Base-by-base conservation (phyloP, 257 asterid species). In the Solanum paucissectum region DNA sequence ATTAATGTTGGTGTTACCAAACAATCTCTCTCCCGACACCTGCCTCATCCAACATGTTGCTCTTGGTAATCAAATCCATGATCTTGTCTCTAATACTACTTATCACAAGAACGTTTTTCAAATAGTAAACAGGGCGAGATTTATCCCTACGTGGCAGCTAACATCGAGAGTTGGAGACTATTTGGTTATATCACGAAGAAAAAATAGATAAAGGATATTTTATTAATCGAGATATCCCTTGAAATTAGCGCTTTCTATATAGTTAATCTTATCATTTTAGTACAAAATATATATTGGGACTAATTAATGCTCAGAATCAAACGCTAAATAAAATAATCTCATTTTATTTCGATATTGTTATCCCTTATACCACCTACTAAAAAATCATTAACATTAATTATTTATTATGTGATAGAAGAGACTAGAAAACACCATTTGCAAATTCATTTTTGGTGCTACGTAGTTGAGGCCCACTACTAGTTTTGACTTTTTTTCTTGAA, bases 191-290 rank as follows among this genome's bases (percentile, higher is more conserved):
- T 58, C 69, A 23, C 1, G 32, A 62, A 4, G 71, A n/a, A 2
- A 0, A n/a, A 2, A 0, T 10, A 23, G 1, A 62, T 23, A n/a
- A 62, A 62, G 3, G 1, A 62, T 62, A n/a, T 62, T 0, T 62
- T 62, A 23, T 62, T 32, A 62, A 3, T 9, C 5, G 7, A 62
- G 7, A 29, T 29, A 23, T 62, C 5, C 25, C 13, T 9, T 2
- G 2, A 4, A 23, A 4, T 62, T 9, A n/a, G 0, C 72, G 27
- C 9, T 12, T 25, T 66, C 2, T 12, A 25, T 27, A 66, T 25
- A 66, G 9, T 5, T 11, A 66, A 66, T 25, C 2, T 25, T 66
- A 66, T 11, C 18, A 12, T n/a, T 25, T 64, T 66, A 66, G 8
- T 25, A 66, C 73, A 25, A 66, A 25, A 66, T 25, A 5, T 62